Conservation (phyloP, 345 rosid genomes). For the Lepidium aucheri region DNA sequence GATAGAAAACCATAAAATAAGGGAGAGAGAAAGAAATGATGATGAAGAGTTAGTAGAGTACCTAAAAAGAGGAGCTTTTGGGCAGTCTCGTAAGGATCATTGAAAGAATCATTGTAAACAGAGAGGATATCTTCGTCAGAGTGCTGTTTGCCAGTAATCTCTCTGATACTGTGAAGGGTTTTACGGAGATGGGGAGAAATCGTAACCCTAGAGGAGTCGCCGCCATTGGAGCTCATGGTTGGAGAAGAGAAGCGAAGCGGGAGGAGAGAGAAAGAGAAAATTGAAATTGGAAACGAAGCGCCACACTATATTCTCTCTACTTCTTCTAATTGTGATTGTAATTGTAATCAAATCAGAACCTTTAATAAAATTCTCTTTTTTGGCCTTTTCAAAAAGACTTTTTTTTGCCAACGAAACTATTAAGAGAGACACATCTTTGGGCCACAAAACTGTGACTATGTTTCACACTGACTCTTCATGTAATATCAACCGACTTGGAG, state of each 20-base stretch:
- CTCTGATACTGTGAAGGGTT: slow-evolving; percentile 60
- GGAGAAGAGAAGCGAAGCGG: not conserved
- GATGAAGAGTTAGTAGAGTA: slow-evolving; percentile 15
- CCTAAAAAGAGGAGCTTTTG: slow-evolving; percentile 79
- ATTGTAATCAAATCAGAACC: no score
- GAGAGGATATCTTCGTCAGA: slow-evolving; percentile 75
- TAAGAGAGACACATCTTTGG: not conserved
- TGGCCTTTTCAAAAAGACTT: no score
- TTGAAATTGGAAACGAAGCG: no score
- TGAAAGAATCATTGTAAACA: slow-evolving; percentile 53
- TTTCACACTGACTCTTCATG: not conserved
- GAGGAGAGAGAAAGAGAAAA: not conserved
- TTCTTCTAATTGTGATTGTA: no score
- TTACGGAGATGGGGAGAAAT: slow-evolving; percentile 47
- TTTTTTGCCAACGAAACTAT: not conserved
- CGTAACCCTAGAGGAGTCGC: slow-evolving; percentile 48
- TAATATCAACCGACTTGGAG: not conserved
- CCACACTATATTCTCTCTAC: no score
- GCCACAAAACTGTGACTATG: not conserved
- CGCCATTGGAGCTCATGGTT: slow-evolving; percentile 43
- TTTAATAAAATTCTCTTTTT: no score
- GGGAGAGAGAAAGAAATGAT: not conserved
- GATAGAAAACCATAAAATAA: not conserved
- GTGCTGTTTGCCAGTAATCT: slow-evolving; percentile 70
- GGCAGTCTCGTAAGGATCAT: slow-evolving; percentile 83